These are phyloP conservation scores for Pseudonitzschia pungens DNA, from an alignment of 108 stramenopile genomes.

Conservation along the genomic window DNA sequence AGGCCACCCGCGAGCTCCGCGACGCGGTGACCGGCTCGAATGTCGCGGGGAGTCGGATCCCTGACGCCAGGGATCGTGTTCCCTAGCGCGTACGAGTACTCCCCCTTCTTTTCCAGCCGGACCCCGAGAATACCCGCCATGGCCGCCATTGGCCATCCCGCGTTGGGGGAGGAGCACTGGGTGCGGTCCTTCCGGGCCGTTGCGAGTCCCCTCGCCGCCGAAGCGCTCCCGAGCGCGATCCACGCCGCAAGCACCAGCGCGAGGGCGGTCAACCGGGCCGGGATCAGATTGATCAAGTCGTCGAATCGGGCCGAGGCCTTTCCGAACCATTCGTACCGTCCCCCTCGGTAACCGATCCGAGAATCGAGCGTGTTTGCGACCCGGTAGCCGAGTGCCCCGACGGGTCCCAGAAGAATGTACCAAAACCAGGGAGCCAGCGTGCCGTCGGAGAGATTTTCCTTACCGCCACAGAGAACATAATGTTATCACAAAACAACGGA, in stretches of 20 bases:
- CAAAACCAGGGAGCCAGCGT: conserved; percentile 47
- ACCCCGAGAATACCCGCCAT: conserved; percentile 49
- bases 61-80: neutral
- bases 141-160: conserved; percentile 56
- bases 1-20: conserved; percentile 47
- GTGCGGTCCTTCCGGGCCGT: conserved; percentile 34
- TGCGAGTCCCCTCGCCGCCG: conserved; percentile 22
- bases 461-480: too few relatives aligned
- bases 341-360: conserved; percentile 48
- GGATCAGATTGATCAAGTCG: conserved; percentile 46
- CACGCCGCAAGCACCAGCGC: conserved; percentile 23
- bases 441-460: conserved; percentile 51
- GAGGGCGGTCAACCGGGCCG: conserved; percentile 41
- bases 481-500: neutral
- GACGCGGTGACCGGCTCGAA: conserved; percentile 36
- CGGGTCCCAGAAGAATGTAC: conserved; percentile 40
- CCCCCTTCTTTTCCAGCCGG: conserved; percentile 34
- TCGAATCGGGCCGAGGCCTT: conserved; percentile 51
- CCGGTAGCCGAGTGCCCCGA: conserved; percentile 46
- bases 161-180: conserved; percentile 50
- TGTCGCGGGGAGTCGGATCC: conserved; percentile 13
- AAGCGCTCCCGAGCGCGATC: conserved; percentile 3
- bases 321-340: conserved; percentile 25
- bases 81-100: conserved; percentile 41
- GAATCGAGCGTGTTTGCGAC: conserved; percentile 53